Evolutionary conservation across 1,284 basidiomycete species (phyloP).

Genomic region (Peniophora sp.): DNA sequence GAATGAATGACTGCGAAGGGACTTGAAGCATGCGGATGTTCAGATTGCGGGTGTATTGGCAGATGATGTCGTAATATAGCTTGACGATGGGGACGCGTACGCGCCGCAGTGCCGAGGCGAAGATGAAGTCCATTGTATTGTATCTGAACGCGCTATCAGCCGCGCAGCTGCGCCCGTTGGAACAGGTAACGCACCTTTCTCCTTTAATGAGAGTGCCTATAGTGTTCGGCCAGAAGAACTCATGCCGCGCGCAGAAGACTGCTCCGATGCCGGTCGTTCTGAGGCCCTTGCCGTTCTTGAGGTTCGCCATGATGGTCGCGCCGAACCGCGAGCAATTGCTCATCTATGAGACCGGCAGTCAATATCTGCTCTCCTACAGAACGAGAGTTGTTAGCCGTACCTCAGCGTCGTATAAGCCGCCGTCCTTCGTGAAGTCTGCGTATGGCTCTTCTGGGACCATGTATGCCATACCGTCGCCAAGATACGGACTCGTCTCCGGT

Average conservation of each 20-base stretch:
- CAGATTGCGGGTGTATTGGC: no score
- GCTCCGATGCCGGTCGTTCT: slow-evolving; percentile 15
- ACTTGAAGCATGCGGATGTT: no score
- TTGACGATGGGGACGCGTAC: no score
- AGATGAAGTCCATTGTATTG: slow-evolving; percentile 7
- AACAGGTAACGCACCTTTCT: slow-evolving; percentile 15
- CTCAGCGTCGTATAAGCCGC: not conserved
- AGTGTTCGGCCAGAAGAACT: slow-evolving; percentile 6
- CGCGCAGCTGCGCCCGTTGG: not conserved
- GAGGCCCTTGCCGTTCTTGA: slow-evolving; percentile 11
- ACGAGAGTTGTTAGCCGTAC: no score
- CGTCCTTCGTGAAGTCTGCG: not conserved
- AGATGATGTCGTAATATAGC: no score
- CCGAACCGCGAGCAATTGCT: slow-evolving; percentile 12
- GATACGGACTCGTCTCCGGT: not conserved
- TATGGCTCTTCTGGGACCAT: not conserved
- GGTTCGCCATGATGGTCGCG: slow-evolving; percentile 5
- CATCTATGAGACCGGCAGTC: not conserved
- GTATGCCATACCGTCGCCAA: not conserved
- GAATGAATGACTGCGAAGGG: no score
- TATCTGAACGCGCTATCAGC: slow-evolving; percentile 4
- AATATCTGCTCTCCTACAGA: no score
- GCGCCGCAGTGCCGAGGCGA: not conserved
- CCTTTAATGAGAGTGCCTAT: slow-evolving; percentile 17
- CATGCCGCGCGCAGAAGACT: slow-evolving; percentile 15